Base-by-base conservation (phyloP, 2,329 filamentous ascomycete genomes). In the Diaporthe eres region DNA sequence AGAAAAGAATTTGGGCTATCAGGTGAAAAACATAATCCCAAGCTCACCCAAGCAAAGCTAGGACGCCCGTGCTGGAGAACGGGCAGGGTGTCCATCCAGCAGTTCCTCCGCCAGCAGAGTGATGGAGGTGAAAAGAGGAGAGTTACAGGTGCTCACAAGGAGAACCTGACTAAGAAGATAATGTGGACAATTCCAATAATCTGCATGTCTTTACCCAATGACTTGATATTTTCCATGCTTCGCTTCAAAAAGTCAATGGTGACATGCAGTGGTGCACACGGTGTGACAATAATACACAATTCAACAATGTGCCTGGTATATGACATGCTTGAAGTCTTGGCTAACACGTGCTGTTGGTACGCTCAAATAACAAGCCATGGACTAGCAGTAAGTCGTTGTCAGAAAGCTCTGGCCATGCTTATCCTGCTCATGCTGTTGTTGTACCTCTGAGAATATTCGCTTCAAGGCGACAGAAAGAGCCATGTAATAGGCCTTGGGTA, bases 131-230 rank as follows among this genome's bases (percentile, higher is more conserved):
- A 55, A 31, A 19, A 53, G 49, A 28, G 34, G 34, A 37, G 25
- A 49, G 42, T 17, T n/a, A 9, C 28, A 49, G 61, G 42, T n/a
- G 25, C 42, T 47, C 61, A 13, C 25, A 31, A n/a, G 5, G 61
- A 70, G 34, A 28, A 15, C 65, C 65, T 55, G 49, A 4, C 4
- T 31, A 42, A 28, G 53, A 70, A 67, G 44, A 70, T 55, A 55
- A 55, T 70, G 31, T 28, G 65, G 34, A 70, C 65, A 70, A 55
- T 22, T 55, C 47, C 34, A 67, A 67, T 12, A 55, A 55, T 6
- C 65, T 70, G 65, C 65, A 70, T 70, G n/a, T 55, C 65, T 55
- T 49, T 42, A 2, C 34, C 25, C 2, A 22, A 39, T 39, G 9
- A 55, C 34, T 55, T 8, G n/a, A 28, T 42, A n/a, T n/a, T 55